phyloP scores from a whole-genome alignment of 2,329 filamentous ascomycete species.

The Colletotrichum sp. region DNA sequence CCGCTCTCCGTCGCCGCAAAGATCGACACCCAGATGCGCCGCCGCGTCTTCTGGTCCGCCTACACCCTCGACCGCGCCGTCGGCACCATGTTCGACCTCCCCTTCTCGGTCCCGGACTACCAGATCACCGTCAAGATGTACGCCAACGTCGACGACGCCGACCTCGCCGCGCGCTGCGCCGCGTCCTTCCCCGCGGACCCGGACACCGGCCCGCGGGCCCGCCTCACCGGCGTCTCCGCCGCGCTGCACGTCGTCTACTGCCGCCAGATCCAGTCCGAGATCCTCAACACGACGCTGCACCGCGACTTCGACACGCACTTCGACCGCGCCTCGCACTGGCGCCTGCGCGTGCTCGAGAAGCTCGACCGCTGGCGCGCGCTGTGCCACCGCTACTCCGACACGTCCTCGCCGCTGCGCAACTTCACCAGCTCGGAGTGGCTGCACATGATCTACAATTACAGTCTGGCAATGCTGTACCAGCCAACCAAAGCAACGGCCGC shows the following conservation, averaged over 20 bases:
- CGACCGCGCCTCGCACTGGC: constrained; percentile 25
- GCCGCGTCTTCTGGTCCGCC: constrained; percentile 35
- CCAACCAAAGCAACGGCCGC: constrained; percentile 26
- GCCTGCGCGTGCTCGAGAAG: constrained; percentile 27
- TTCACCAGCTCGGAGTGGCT: constrained; percentile 30
- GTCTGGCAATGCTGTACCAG: constrained; percentile 30
- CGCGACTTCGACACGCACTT: constrained; percentile 26
- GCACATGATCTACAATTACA: constrained; percentile 35
- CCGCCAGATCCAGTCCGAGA: constrained; percentile 32
- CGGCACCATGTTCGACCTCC: constrained; percentile 29
- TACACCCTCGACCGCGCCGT: constrained; percentile 32
- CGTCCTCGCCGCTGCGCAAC: constrained; percentile 16
- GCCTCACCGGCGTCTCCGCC: constrained; percentile 28
- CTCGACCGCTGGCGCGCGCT: constrained; percentile 28
- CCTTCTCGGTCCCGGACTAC: constrained; percentile 28
- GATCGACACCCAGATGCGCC: constrained; percentile 27
- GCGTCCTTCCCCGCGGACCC: constrained; percentile 9
- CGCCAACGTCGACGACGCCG: constrained; percentile 31
- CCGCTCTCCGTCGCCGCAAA: not conserved
- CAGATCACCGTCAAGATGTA: constrained; percentile 30
- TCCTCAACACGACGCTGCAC: constrained; percentile 27
- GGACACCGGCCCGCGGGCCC: not conserved
- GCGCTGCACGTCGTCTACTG: constrained; percentile 30
- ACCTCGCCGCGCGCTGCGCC: constrained; percentile 20
- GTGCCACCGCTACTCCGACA: constrained; percentile 26